These are phyloP conservation scores for Fistulinella prunicolor DNA, from an alignment of 768 basidiomycete genomes.

Conservation along the genomic window DNA sequence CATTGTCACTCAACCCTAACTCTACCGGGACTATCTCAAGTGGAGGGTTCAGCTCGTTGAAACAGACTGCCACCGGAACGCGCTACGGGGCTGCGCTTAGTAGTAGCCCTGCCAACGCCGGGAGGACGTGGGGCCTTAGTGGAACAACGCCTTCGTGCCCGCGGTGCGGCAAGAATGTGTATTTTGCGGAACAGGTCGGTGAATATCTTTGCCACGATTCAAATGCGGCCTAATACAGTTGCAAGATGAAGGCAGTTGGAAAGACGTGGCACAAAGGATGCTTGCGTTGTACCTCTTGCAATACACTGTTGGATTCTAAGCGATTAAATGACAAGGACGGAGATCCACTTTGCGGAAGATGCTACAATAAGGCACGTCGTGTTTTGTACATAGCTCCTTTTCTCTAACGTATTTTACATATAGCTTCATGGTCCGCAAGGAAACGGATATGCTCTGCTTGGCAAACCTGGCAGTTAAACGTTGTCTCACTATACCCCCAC, in stretches of 20 bases:
- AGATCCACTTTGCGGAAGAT: constrained; percentile 64
- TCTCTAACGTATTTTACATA: constrained; percentile 1
- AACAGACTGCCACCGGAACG: constrained; percentile 55
- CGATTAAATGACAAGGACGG: constrained; percentile 76
- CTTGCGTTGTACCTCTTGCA: constrained; percentile 73
- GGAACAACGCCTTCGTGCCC: constrained; percentile 62
- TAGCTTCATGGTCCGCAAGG: constrained; percentile 75
- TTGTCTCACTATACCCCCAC: not conserved
- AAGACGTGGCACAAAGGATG: constrained; percentile 80
- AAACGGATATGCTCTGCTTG: constrained; percentile 69
- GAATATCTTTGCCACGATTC: not conserved
- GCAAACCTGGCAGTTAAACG: constrained; percentile 44
- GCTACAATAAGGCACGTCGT: constrained; percentile 60
- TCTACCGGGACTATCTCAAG: constrained; percentile 19
- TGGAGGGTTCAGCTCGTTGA: constrained; percentile 30
- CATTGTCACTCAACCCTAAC: constrained; percentile 21
- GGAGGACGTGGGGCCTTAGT: constrained; percentile 48
- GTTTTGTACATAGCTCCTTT: not conserved
- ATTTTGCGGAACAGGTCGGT: constrained; percentile 78
- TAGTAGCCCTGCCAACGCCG: constrained; percentile 39
- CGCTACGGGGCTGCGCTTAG: constrained; percentile 60
- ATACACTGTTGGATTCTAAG: constrained; percentile 64
- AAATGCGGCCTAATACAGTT: constrained; percentile 4
- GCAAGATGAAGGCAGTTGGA: constrained; percentile 73
- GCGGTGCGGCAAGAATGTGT: constrained; percentile 71